Percentiles rank a stretch among this genome's conserved stretches.
Evolutionary conservation across 2,329 filamentous ascomycete genomes (phyloP).

Genomic region (Colletotrichum siamense): DNA sequence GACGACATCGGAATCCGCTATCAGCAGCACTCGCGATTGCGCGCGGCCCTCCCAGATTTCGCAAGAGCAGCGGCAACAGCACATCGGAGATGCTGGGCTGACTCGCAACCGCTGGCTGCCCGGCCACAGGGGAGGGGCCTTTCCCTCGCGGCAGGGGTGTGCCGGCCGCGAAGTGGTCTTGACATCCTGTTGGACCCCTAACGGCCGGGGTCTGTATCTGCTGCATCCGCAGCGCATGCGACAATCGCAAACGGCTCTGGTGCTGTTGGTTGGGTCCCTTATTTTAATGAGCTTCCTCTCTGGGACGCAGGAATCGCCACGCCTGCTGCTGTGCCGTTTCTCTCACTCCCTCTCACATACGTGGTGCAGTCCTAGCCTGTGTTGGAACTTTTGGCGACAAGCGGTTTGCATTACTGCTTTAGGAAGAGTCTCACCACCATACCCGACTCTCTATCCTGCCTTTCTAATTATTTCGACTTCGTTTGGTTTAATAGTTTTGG

Average conservation of each 20-base stretch:
- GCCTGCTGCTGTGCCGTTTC: background rate
- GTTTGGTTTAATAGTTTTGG: background rate
- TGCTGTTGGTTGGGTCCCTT: background rate
- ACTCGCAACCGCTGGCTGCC: background rate
- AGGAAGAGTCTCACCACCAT: background rate
- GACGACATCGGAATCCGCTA: background rate
- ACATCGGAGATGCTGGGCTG: background rate
- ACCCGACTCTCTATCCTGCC: background rate
- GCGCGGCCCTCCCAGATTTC: background rate
- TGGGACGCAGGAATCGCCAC: background rate
- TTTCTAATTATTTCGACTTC: background rate
- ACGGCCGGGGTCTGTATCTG: background rate
- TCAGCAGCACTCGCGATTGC: background rate
- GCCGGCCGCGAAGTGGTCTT: background rate
- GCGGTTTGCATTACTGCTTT: background rate
- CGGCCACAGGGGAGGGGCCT: background rate
- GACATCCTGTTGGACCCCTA: background rate
- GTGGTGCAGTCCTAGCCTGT: background rate
- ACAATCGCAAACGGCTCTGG: background rate
- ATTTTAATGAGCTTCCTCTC: constrained; percentile 7
- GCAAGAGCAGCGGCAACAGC: background rate
- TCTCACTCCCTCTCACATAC: background rate
- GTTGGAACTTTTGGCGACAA: background rate
- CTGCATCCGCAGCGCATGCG: background rate
- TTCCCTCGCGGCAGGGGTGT: background rate